Base-by-base conservation (phyloP, 768 basidiomycete species). In the Tulasnella sp. region DNA sequence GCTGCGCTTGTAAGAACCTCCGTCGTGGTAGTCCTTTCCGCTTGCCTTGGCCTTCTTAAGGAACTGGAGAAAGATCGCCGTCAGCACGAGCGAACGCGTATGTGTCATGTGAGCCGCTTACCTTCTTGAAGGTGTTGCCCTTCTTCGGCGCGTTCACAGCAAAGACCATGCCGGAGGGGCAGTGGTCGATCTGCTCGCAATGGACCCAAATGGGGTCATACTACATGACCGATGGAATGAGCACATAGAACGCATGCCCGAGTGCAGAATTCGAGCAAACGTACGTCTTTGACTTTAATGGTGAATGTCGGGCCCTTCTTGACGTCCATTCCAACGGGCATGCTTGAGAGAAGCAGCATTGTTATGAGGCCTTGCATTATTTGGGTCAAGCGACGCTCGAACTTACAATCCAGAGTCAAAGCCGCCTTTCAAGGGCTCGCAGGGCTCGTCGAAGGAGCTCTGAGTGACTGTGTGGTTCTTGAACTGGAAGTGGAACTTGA, bases 81-180 rank as follows among this genome's bases (percentile, higher is more conserved):
- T 60, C 18, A 60, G 58, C 58, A 22, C 22, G 9, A 9, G 18
- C 58, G 9, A n/a, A 24, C 9, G 58, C 58, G 2, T 4, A 22
- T 7, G 20, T 22, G 9, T 2, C 24, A 28, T 22, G n/a, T 16
- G 72, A 37, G 42, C 31, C 28, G 42, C 75, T 76, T 28, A 76
- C 75, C 42, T 50, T 34, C 28, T 28, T 64, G 50, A 81, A 82
- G n/a, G 73, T 81, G 80, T 82, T 78, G 22, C 82, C 81, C n/a
- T 54, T 79, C 44, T 46, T 46, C 34, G 76, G 74, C 28, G 82
- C 46, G 82, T 82, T 82, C 37, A 82, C 64, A 46, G 81, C 78
- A 72, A 82, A 82, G 37, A 80, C 79, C 82, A 82, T 82, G 0
- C 82, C 82, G n/a, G 48, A 40, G 37, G 75, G 81, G 75, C 82